A percentile compares a stretch with the other conserved stretches of the same genome.
These are phyloP conservation scores for Penicillium expansum DNA, from an alignment of 2,329 filamentous ascomycete genomes.

Conservation along the genomic window DNA sequence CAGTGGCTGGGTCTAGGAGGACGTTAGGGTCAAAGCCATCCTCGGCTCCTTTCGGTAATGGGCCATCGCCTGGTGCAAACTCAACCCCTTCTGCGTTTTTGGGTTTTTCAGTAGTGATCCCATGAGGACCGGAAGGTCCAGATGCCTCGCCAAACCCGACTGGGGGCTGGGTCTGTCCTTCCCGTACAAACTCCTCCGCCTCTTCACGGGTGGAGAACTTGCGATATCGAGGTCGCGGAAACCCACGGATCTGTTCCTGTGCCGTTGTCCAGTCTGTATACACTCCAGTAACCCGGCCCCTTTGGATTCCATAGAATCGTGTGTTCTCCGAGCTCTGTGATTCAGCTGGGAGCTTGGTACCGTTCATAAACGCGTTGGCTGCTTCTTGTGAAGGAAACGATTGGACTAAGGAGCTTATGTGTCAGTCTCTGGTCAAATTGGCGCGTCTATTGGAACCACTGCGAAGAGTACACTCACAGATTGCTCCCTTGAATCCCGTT, in stretches of 20 bases:
- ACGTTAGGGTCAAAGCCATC: slow-evolving; percentile 62
- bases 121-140: slow-evolving; percentile 34
- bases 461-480: slow-evolving; percentile 56
- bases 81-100: slow-evolving; percentile 45
- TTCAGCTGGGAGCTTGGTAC: slow-evolving; percentile 49
- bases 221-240: slow-evolving; percentile 66
- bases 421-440: not conserved
- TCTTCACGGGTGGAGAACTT: slow-evolving; percentile 67
- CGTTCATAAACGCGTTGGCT: slow-evolving; percentile 73
- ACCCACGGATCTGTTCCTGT: slow-evolving; percentile 69
- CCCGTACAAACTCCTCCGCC: slow-evolving; percentile 70
- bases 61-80: slow-evolving; percentile 54
- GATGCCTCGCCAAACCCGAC: slow-evolving; percentile 33
- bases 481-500: slow-evolving; percentile 62
- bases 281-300: slow-evolving; percentile 58
- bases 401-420: slow-evolving; percentile 61
- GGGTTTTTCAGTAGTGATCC: slow-evolving; percentile 41
- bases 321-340: slow-evolving; percentile 40
- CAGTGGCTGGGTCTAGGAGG: slow-evolving; percentile 53
- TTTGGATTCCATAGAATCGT: slow-evolving; percentile 61
- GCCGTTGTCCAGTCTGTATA: slow-evolving; percentile 69
- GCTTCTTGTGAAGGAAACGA: slow-evolving; percentile 71
- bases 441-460: not conserved
- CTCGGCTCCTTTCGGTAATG: slow-evolving; percentile 54
- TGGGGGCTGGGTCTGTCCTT: slow-evolving; percentile 34